Percentiles rank a stretch among this genome's conserved stretches.
These are phyloP conservation scores for Wickerhamomyces queroliae DNA, from an alignment of 805 yeast species.

Conservation along the genomic window DNA sequence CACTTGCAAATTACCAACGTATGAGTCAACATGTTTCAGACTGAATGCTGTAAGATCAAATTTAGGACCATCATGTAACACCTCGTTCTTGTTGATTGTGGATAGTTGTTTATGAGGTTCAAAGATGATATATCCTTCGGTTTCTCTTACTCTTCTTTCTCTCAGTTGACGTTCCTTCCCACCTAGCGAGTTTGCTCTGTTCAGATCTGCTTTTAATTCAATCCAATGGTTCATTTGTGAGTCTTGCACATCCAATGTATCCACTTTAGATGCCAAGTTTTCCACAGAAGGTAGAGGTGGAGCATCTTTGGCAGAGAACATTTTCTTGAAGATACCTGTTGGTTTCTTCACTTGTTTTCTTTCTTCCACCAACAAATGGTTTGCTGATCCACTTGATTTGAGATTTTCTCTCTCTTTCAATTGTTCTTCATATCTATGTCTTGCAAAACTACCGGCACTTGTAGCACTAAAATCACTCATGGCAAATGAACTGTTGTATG, in stretches of 20 bases:
- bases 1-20: constrained; percentile 28
- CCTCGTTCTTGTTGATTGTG: constrained; percentile 43
- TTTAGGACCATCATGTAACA: constrained; percentile 22
- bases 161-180: constrained; percentile 65
- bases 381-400: constrained; percentile 21
- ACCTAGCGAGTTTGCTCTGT: constrained; percentile 67
- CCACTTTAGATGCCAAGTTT: constrained; percentile 13
- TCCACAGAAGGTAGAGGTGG: constrained; percentile 22
- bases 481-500: constrained; percentile 34
- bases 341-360: constrained; percentile 16
- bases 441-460: constrained; percentile 77
- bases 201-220: constrained; percentile 51
- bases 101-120: constrained; percentile 53
- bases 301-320: constrained; percentile 22
- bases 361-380: constrained; percentile 20
- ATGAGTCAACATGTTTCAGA: constrained; percentile 37
- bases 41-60: constrained; percentile 26
- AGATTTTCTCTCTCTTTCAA: constrained; percentile 11
- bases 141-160: constrained; percentile 54
- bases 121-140: constrained; percentile 53
- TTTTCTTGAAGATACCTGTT: constrained; percentile 26
- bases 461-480: constrained; percentile 77
- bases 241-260: constrained; percentile 28
- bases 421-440: constrained; percentile 55
- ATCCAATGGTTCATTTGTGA: constrained; percentile 41